These are phyloP conservation scores for Geotrichum cucujoidarum DNA, from an alignment of 1,139 yeast species.

Conservation along the genomic window DNA sequence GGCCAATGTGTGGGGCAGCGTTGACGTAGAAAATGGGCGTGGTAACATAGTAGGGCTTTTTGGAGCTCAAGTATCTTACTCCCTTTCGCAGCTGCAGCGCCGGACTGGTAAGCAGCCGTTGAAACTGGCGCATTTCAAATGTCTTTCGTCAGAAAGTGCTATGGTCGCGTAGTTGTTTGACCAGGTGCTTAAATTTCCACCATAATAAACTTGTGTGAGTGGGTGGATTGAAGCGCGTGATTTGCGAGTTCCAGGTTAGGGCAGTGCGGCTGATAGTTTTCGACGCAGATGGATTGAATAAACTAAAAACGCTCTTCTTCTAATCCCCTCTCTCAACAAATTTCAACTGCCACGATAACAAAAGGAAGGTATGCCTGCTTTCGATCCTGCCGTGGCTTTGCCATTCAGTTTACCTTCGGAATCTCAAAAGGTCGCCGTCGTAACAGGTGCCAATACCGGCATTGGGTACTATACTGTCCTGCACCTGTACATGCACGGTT, in stretches of 20 bases:
- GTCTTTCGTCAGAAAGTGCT: no score
- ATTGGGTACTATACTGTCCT: constrained; percentile 73
- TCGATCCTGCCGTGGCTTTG: constrained; percentile 23
- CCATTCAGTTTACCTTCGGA: constrained; percentile 26
- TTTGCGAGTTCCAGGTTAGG: no score
- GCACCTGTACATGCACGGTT: constrained; percentile 76
- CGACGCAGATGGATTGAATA: no score
- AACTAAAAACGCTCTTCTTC: no score
- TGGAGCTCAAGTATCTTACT: not conserved
- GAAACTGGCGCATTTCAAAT: not conserved
- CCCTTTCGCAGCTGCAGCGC: not conserved
- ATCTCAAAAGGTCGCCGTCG: constrained; percentile 55
- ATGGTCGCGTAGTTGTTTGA: no score
- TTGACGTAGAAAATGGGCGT: constrained; percentile 96
- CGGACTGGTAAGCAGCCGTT: not conserved
- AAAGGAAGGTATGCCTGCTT: not conserved
- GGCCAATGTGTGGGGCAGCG: constrained; percentile 94
- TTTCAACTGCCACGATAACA: not conserved
- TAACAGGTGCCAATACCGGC: constrained; percentile 80
- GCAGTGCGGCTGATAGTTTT: no score
- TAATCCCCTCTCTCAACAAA: no score
- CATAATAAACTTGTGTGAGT: no score
- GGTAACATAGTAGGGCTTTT: constrained; percentile 51
- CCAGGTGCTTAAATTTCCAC: no score
- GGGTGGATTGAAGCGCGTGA: no score